A percentile compares a stretch with the other conserved stretches of the same genome.
Evolutionary conservation across 2,329 filamentous ascomycete species (phyloP).

Genomic region (Mariannaea sp.): DNA sequence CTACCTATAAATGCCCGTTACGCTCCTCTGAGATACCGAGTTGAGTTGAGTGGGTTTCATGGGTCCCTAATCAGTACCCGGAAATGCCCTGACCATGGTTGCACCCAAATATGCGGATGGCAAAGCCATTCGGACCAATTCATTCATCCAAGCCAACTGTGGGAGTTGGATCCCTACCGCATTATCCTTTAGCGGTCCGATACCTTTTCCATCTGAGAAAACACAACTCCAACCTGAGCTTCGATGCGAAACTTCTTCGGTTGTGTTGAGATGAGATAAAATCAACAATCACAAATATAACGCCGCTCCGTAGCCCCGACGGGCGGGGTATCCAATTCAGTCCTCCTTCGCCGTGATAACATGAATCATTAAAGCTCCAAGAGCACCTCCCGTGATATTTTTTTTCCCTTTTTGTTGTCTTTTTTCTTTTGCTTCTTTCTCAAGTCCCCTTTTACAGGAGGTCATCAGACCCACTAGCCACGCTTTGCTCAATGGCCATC

Average conservation of each 20-base stretch:
- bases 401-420: conserved; percentile 4
- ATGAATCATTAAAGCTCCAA: conserved; percentile 33
- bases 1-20: neutral
- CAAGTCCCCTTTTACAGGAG: conserved; percentile 51
- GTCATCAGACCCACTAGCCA: conserved; percentile 77
- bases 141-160: neutral
- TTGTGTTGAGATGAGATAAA: conserved; percentile 10
- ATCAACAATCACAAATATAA: conserved; percentile 29
- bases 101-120: no score
- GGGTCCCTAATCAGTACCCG: no score
- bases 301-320: conserved; percentile 35
- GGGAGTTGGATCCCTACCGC: neutral
- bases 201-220: neutral
- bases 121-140: neutral
- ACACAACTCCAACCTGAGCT: neutral
- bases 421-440: conserved; percentile 7
- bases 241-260: conserved; percentile 8
- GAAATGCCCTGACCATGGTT: no score
- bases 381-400: conserved; percentile 13
- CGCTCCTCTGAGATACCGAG: neutral
- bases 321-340: conserved; percentile 35
- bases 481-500: conserved; percentile 77
- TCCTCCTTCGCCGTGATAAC: conserved; percentile 31
- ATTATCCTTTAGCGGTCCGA: neutral
- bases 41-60: no score